Conservation (phyloP, 108 stramenopile species). For the Skeletonema costatum region DNA sequence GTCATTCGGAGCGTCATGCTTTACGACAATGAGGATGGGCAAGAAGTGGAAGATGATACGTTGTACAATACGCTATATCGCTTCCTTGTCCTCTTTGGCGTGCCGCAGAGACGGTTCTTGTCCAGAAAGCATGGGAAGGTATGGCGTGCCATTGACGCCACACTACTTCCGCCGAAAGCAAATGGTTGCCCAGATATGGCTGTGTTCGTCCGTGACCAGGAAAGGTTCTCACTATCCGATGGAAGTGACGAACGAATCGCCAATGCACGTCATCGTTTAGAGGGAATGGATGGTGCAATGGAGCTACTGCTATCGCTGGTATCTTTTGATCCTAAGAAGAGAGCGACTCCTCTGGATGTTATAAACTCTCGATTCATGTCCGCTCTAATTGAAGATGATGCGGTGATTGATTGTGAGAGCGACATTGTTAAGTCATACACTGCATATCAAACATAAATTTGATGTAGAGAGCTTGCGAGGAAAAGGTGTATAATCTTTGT, state of each 20-base stretch:
- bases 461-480: background rate
- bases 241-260: slow-evolving; percentile 72
- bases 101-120: slow-evolving; percentile 61
- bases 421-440: slow-evolving; percentile 56
- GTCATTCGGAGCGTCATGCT: slow-evolving; percentile 77
- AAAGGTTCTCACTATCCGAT: slow-evolving; percentile 57
- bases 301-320: slow-evolving; percentile 72
- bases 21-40: slow-evolving; percentile 77
- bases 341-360: slow-evolving; percentile 72
- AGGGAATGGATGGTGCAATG: slow-evolving; percentile 81
- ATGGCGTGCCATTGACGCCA: slow-evolving; percentile 65
- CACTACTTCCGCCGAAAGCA: slow-evolving; percentile 16
- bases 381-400: slow-evolving; percentile 58
- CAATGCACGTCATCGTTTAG: slow-evolving; percentile 60
- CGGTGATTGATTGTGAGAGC: slow-evolving; percentile 20
- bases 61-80: slow-evolving; percentile 95
- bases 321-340: slow-evolving; percentile 67
- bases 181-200: slow-evolving; percentile 47
- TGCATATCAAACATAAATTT: slow-evolving; percentile 19
- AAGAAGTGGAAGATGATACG: slow-evolving; percentile 79
- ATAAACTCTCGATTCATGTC: slow-evolving; percentile 81
- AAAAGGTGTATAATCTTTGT: background rate
- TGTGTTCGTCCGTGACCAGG: slow-evolving; percentile 58
- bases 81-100: slow-evolving; percentile 89
- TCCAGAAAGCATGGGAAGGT: slow-evolving; percentile 55